These are phyloP conservation scores for Phytophthora litchii DNA, from an alignment of 352 stramenopile species.

Conservation along the genomic window DNA sequence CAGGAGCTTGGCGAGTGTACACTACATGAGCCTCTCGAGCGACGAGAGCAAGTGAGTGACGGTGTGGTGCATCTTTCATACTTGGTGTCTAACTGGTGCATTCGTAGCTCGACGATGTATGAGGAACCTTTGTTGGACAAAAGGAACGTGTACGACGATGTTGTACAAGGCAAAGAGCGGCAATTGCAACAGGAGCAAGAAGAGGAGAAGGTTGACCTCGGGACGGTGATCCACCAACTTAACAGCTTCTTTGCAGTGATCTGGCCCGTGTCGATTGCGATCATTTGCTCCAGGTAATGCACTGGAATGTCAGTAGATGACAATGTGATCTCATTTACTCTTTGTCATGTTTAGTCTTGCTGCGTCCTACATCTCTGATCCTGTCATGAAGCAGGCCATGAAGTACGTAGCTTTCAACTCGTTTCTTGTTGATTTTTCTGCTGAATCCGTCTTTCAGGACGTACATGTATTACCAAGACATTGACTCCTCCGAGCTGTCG, in stretches of 20 bases:
- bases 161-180: constrained; percentile 12
- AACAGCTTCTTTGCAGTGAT: constrained; percentile 80
- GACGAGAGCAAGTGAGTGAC: constrained; percentile 32
- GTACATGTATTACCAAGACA: constrained; percentile 86
- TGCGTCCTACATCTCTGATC: constrained; percentile 53
- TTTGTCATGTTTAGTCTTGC: constrained; percentile 41
- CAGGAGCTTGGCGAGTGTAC: constrained; percentile 39
- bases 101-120: constrained; percentile 43
- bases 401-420: constrained; percentile 37
- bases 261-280: constrained; percentile 76
- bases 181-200: constrained; percentile 25
- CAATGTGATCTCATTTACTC: neutral
- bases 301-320: neutral
- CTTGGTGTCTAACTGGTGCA: neutral
- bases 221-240: constrained; percentile 58
- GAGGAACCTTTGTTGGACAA: constrained; percentile 62
- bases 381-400: constrained; percentile 57
- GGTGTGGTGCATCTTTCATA: neutral
- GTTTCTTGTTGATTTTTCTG: neutral
- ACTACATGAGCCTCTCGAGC: constrained; percentile 29
- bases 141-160: constrained; percentile 7
- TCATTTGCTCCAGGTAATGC: constrained; percentile 64
- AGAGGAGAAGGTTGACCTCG: constrained; percentile 33
- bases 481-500: constrained; percentile 52
- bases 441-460: constrained; percentile 29